Conservation (phyloP, 495 filamentous ascomycete species). For the Astrothelium subdiscretum region DNA sequence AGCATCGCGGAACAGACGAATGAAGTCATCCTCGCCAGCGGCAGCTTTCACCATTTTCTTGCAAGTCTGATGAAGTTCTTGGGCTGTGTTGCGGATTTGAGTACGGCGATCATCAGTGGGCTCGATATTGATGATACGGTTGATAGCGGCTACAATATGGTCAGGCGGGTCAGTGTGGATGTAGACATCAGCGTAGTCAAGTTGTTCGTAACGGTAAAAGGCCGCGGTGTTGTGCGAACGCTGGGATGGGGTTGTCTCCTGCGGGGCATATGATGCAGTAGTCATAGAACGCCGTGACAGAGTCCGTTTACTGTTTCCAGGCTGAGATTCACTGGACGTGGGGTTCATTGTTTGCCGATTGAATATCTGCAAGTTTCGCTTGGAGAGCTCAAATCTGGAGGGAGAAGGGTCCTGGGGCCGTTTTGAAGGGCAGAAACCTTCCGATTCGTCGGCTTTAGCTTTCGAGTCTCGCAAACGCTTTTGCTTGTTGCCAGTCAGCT, state of each 20-base stretch:
- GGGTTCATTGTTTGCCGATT: too few species aligned
- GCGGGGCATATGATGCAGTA: neutral
- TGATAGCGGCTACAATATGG: slow-evolving; percentile 2
- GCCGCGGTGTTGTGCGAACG: neutral
- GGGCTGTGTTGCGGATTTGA: neutral
- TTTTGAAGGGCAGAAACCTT: neutral
- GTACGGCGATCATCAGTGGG: neutral
- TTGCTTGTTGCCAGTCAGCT: neutral
- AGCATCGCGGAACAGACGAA: neutral
- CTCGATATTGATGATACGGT: neutral
- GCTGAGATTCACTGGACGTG: too few species aligned
- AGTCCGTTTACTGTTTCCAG: neutral
- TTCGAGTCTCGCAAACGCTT: neutral
- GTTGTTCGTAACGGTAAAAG: neutral
- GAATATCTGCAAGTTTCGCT: neutral
- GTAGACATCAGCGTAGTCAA: neutral
- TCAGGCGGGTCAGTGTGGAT: slow-evolving; percentile 4
- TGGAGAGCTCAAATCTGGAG: neutral
- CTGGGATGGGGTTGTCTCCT: neutral
- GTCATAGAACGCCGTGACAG: neutral
- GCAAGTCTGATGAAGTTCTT: neutral
- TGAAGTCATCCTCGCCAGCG: neutral
- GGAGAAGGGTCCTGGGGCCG: neutral
- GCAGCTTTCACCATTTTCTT: neutral
- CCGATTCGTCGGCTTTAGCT: neutral